phyloP scores from a whole-genome alignment of 148 eudicot species.

The Camellia sinensis region DNA sequence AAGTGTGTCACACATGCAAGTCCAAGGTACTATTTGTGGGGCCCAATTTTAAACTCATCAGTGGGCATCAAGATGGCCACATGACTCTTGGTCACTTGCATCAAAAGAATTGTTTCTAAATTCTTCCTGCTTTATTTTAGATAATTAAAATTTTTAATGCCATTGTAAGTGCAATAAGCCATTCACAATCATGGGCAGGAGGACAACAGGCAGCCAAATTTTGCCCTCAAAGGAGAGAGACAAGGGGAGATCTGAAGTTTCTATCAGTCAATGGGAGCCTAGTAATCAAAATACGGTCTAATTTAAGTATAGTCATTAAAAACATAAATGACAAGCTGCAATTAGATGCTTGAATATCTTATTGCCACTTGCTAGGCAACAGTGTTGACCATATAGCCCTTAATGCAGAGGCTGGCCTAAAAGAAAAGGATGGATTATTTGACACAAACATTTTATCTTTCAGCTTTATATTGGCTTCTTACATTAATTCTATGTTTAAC shows the following conservation, averaged over 20 bases:
- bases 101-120: too few relatives aligned
- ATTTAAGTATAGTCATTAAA: neutral
- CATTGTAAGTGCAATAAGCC: neutral
- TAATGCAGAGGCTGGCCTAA: neutral
- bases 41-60: too few relatives aligned
- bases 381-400: neutral
- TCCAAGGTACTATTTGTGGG: too few relatives aligned
- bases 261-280: neutral
- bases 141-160: neutral
- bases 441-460: neutral
- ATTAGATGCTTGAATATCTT: neutral
- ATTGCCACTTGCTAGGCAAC: neutral
- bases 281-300: neutral
- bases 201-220: neutral
- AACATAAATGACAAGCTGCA: neutral
- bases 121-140: neutral
- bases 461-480: neutral
- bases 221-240: neutral
- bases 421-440: neutral
- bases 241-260: neutral
- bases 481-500: neutral
- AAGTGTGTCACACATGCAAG: too few relatives aligned
- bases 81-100: too few relatives aligned
- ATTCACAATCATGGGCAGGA: neutral
- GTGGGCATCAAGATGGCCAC: too few relatives aligned